Base-by-base conservation (phyloP, 2,329 filamentous ascomycete genomes). In the Simplicillium sp. region DNA sequence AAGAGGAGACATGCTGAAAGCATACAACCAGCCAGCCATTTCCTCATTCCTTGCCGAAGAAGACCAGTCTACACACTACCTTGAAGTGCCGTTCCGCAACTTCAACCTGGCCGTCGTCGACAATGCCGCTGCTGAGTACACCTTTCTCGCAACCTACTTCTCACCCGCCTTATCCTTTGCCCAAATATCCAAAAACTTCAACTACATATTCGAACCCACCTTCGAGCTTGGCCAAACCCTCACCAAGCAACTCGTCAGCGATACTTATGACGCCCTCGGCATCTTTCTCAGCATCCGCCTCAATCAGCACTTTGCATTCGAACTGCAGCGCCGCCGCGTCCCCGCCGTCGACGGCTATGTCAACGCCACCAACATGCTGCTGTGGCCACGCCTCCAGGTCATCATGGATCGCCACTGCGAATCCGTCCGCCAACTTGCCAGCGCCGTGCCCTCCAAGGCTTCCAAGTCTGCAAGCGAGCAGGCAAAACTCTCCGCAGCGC, bases 91-190 rank as follows among this genome's bases (percentile, higher is more conserved):
- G 1, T 98, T 98, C 60, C 81, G 88, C 33, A 89, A 94, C 56
- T 96, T 95, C 68, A 97, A 97, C 55, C 75, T 95, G 36, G 90
- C 92, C 0, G 70, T 98, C 15, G 75, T 96, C 47, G 92, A 98
- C 62, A 98, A 98, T 52, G 84, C 88, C 1, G 89, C 85, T 2
- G 85, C 89, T 29, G 94, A 98, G 60, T 98, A 97, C 62, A 88
- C 86, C 3, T 97, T 98, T 57, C 73, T 97, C 42, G 85, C 86
- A 1, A 76, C 85, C 13, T 95, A 96, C 66, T 97, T 98, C 66
- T 77, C 83, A 7, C 82, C 87, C 0, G 73, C 84, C 11, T 70
- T 87, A 28, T 82, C 81, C 8, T 86, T 84, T 53, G 73, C 87
- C 13, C 72, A 82, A 41, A 84, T 96, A 37, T 87, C 86, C 16